Evolutionary conservation across 306 rosid species (phyloP).

Genomic region (Trifolium subterraneum): DNA sequence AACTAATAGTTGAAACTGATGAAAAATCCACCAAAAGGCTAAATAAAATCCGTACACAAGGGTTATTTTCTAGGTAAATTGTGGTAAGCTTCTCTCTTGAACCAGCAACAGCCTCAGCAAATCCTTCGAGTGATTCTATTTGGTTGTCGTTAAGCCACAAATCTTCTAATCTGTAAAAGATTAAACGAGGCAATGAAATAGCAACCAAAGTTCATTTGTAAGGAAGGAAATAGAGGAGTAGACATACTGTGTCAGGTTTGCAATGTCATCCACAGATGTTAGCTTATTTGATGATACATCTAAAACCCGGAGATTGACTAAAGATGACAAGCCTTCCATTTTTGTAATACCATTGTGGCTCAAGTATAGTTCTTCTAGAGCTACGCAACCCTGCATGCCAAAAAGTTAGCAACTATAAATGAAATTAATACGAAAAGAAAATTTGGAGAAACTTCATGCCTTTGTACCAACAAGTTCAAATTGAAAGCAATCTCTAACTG

Average conservation of each 20-base stretch:
- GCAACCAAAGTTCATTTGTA: slow-evolving; percentile 13
- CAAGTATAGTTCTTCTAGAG: slow-evolving; percentile 89
- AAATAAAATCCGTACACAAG: slow-evolving; percentile 69
- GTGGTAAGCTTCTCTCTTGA: slow-evolving; percentile 86
- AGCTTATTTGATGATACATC: slow-evolving; percentile 92
- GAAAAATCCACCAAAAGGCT: neutral
- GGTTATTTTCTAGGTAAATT: slow-evolving; percentile 87
- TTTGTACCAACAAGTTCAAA: slow-evolving; percentile 25
- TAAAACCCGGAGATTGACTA: slow-evolving; percentile 80
- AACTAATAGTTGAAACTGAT: slow-evolving; percentile 28
- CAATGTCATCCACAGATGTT: slow-evolving; percentile 66
- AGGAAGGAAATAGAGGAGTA: slow-evolving; percentile 1
- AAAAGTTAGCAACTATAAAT: neutral
- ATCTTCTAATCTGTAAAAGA: slow-evolving; percentile 80
- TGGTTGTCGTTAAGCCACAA: slow-evolving; percentile 95
- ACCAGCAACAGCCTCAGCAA: slow-evolving; percentile 77
- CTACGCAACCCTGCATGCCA: slow-evolving; percentile 65
- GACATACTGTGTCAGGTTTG: slow-evolving; percentile 67
- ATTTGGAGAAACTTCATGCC: neutral
- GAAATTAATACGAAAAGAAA: slow-evolving; percentile 18
- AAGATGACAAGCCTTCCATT: slow-evolving; percentile 87
- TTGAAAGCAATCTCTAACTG: slow-evolving; percentile 20
- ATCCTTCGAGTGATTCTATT: slow-evolving; percentile 69
- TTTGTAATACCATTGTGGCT: slow-evolving; percentile 92
- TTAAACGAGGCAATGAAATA: slow-evolving; percentile 33